Percentiles rank a stretch among this genome's conserved stretches.
Evolutionary conservation across 345 rosid genomes (phyloP).

Genomic region (Euphorbia peplus): DNA sequence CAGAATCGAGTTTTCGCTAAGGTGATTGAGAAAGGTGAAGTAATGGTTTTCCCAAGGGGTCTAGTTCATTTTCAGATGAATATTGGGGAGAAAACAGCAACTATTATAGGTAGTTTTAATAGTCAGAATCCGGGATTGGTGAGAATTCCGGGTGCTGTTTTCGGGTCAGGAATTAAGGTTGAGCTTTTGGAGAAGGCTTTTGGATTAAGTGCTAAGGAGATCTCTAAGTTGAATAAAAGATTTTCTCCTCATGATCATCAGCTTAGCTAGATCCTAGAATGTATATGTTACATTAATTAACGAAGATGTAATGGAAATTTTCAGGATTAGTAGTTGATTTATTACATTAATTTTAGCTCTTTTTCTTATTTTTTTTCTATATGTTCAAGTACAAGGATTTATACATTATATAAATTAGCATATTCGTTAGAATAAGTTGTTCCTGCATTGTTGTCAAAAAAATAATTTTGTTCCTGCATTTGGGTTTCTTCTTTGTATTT

Average conservation of each 20-base stretch:
- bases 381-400: neutral
- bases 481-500: no score
- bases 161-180: conserved; percentile 65
- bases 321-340: no score
- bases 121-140: conserved; percentile 71
- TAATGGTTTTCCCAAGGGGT: conserved; percentile 86
- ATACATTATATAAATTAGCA: neutral
- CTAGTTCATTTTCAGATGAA: conserved; percentile 85
- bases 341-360: neutral
- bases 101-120: conserved; percentile 62
- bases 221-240: conserved; percentile 53
- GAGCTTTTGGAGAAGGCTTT: conserved; percentile 72
- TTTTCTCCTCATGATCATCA: conserved; percentile 31
- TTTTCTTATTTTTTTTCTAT: neutral
- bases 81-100: conserved; percentile 58
- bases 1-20: conserved; percentile 55
- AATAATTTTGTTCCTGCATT: no score
- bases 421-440: neutral
- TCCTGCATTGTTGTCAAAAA: no score
- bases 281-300: no score
- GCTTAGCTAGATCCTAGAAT: neutral
- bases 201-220: conserved; percentile 58
- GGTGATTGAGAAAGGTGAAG: conserved; percentile 73
- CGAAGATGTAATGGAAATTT: no score
- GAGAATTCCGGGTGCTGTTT: conserved; percentile 63